phyloP scores from a whole-genome alignment of 164 flowering plant genomes.

The Stephania japonica region DNA sequence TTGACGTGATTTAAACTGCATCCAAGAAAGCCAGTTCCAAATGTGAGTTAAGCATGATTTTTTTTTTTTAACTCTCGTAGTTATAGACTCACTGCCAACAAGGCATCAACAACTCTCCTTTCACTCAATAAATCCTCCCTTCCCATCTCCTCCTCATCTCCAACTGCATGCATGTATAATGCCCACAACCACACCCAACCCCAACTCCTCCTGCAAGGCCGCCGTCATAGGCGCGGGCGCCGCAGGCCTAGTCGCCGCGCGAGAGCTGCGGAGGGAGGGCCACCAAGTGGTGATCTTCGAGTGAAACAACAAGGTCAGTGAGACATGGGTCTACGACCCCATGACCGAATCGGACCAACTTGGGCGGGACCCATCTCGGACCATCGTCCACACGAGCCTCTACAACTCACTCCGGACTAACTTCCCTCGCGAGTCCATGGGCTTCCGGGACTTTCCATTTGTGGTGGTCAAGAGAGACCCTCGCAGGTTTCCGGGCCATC shows the following conservation, averaged over 20 bases:
- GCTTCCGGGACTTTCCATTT: conserved; percentile 63
- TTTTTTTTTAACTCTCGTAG: background rate
- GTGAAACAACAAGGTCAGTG: conserved; percentile 38
- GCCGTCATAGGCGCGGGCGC: conserved; percentile 90
- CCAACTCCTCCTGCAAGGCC: conserved; percentile 27
- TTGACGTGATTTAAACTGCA: too few species aligned
- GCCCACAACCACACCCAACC: too few species aligned
- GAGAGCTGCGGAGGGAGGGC: conserved; percentile 67
- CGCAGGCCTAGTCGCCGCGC: conserved; percentile 65
- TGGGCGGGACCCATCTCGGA: conserved; percentile 48
- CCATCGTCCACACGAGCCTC: conserved; percentile 55
- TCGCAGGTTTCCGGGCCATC: conserved; percentile 64
- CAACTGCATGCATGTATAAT: too few species aligned
- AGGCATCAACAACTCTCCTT: background rate
- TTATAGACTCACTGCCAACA: too few species aligned
- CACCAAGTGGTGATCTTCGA: conserved; percentile 71
- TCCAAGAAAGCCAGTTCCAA: too few species aligned
- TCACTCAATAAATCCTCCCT: background rate
- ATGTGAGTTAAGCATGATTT: too few species aligned
- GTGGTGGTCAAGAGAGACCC: conserved; percentile 35
- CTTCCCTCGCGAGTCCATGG: conserved; percentile 75
- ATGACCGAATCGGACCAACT: conserved; percentile 53
- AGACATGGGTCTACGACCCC: conserved; percentile 65
- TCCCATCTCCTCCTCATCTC: background rate
- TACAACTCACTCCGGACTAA: conserved; percentile 76